These are phyloP conservation scores for Talaromyces sp. DNA, from an alignment of 2,329 filamentous ascomycete genomes.

Conservation along the genomic window DNA sequence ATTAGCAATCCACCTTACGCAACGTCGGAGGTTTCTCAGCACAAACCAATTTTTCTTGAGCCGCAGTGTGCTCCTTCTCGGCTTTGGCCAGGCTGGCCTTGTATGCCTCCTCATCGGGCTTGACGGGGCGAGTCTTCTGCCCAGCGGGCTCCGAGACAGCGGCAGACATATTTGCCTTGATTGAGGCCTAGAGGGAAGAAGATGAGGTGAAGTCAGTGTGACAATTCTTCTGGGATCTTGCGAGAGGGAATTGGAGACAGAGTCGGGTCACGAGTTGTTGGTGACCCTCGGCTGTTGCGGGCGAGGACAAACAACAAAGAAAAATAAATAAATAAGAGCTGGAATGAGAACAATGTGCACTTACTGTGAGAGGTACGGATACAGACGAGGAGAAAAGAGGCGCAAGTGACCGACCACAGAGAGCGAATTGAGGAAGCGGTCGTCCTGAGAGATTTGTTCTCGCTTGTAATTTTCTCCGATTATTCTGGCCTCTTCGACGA, in stretches of 20 bases:
- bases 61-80: slow-evolving; percentile 77
- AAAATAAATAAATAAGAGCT: background rate
- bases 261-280: background rate
- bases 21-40: slow-evolving; percentile 1
- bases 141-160: slow-evolving; percentile 20
- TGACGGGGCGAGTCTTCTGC: slow-evolving; percentile 60
- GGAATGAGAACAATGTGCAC: background rate
- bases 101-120: slow-evolving; percentile 80
- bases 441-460: background rate
- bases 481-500: slow-evolving; percentile 1
- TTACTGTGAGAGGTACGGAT: background rate
- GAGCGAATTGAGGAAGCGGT: background rate
- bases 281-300: background rate
- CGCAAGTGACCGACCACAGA: background rate
- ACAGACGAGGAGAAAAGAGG: background rate
- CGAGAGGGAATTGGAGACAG: background rate
- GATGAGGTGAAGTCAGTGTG: background rate
- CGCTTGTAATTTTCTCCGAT: background rate
- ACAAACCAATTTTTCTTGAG: slow-evolving; percentile 64
- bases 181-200: background rate
- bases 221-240: background rate
- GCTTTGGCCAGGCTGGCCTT: slow-evolving; percentile 72
- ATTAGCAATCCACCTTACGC: background rate
- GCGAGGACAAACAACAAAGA: background rate
- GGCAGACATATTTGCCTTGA: slow-evolving; percentile 11